Percentiles rank a stretch among this genome's conserved stretches.
Conservation (phyloP, 208 protist genomes). For the Crithidia fasciculata region DNA sequence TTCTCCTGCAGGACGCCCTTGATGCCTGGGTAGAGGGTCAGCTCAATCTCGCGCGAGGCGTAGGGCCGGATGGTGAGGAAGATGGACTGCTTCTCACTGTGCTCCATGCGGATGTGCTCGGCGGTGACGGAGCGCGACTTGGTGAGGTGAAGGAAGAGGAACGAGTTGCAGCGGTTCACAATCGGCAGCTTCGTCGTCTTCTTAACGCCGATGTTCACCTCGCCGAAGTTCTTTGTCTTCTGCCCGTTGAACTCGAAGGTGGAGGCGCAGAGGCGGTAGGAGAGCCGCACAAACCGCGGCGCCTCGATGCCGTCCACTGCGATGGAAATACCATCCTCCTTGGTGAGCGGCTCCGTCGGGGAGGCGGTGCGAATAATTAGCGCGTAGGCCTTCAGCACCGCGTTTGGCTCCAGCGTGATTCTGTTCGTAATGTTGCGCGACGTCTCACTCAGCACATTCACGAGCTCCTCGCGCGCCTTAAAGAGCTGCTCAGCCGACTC, state of each 20-base stretch:
- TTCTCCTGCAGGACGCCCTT: constrained; percentile 83
- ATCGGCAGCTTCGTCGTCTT: constrained; percentile 84
- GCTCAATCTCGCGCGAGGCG: constrained; percentile 80
- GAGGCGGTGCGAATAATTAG: constrained; percentile 58
- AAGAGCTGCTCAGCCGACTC: constrained; percentile 31
- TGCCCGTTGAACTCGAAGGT: constrained; percentile 80
- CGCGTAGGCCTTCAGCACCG: constrained; percentile 57
- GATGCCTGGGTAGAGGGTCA: constrained; percentile 86
- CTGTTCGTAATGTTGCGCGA: constrained; percentile 31
- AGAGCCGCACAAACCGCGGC: constrained; percentile 84
- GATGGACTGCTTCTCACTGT: constrained; percentile 71
- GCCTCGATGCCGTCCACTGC: constrained; percentile 68
- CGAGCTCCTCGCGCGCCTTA: constrained; percentile 42
- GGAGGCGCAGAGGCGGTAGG: constrained; percentile 74
- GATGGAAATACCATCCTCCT: constrained; percentile 85
- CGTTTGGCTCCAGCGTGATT: constrained; percentile 53
- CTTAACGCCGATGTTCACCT: constrained; percentile 86
- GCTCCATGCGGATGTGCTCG: constrained; percentile 83
- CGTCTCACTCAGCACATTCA: constrained; percentile 44
- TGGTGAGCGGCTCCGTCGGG: constrained; percentile 62
- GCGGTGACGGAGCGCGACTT: constrained; percentile 88
- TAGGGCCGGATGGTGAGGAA: constrained; percentile 77
- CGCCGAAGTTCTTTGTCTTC: constrained; percentile 89
- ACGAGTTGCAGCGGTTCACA: constrained; percentile 80
- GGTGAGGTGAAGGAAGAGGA: constrained; percentile 64